Percentiles rank a stretch among this genome's conserved stretches.
These are phyloP conservation scores for Myxozyma udenii DNA, from an alignment of 805 yeast species.

Conservation along the genomic window DNA sequence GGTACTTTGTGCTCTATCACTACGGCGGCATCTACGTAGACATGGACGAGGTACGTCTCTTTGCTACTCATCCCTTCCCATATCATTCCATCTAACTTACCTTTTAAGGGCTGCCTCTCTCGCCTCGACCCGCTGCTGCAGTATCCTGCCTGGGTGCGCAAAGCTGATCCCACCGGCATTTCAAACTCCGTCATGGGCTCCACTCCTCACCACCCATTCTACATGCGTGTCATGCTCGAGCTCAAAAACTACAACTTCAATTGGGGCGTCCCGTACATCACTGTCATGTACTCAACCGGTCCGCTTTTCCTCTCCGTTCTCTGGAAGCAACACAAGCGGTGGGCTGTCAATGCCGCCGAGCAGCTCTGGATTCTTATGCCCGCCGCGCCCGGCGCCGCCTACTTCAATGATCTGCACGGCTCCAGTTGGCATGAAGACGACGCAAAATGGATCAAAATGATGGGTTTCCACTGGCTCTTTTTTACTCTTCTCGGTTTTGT, in stretches of 20 bases:
- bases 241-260: conserved; percentile 62
- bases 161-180: conserved; percentile 85
- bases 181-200: conserved; percentile 93
- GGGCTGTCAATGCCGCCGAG: conserved; percentile 60
- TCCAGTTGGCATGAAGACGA: conserved; percentile 93
- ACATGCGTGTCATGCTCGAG: conserved; percentile 62
- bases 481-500: conserved; percentile 70
- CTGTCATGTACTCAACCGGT: conserved; percentile 92
- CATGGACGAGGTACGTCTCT: conserved; percentile 56
- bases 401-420: conserved; percentile 74
- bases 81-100: background rate
- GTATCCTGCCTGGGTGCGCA: conserved; percentile 81
- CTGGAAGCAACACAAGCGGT: conserved; percentile 80
- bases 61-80: too few species aligned
- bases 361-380: conserved; percentile 70
- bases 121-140: conserved; percentile 75
- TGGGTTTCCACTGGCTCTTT: conserved; percentile 70
- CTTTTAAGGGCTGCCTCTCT: conserved; percentile 59
- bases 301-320: conserved; percentile 82
- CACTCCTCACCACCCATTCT: conserved; percentile 82
- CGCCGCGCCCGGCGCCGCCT: conserved; percentile 50
- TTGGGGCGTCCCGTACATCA: conserved; percentile 82
- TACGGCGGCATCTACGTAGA: conserved; percentile 91
- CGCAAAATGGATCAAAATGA: conserved; percentile 68
- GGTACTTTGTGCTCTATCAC: conserved; percentile 78